Base-by-base conservation (phyloP, 129 eudicot genomes). In the sunflower (Helianthus annuus) region DNA sequence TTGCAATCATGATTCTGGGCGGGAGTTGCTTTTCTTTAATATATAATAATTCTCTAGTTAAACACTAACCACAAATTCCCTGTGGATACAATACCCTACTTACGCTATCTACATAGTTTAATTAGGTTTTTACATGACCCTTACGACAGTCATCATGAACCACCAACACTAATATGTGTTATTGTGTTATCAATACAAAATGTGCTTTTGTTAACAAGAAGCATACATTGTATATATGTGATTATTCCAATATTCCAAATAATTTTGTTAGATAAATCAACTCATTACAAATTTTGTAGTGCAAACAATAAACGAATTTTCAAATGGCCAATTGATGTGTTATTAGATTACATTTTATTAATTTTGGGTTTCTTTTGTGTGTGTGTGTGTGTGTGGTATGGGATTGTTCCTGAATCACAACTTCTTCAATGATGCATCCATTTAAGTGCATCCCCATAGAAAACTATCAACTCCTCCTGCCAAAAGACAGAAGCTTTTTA, bases 401-500 rank as follows among this genome's bases (percentile, higher is more conserved):
- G 49, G 4, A 13, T 9, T 19, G 10, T 7, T 1, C 10, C 59
- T 53, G 0, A 15, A 6, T 52, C 40, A 14, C 7, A 66, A 15
- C 34, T 29, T 55, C 73, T 52, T 19, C 24, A 1, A 19, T 63
- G 19, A 17, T 17, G 34, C 54, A 58, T 60, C 34, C 24, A 60
- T 38, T 57, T 56, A 58, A 10, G 16, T 58, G 64, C 9, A 24
- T 13, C 64, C 17, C 39, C 64, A 27, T 10, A 58, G 42, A 22
- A 51, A 42, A 59, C 48, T 38, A 55, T 79, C 77, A 79, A 63
- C 75, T 77, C 78, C 70, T 84, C 68, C 80, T 84, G 61, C 91
- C 97, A 80, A 91, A 91, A 71, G 83, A 76, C 6, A 91, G 82
- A 75, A 91, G 91, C 81, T 84, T 88, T 80, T 83, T 76, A 82